Conservation (phyloP, 768 basidiomycete species). For the Leccinum rimulosum region DNA sequence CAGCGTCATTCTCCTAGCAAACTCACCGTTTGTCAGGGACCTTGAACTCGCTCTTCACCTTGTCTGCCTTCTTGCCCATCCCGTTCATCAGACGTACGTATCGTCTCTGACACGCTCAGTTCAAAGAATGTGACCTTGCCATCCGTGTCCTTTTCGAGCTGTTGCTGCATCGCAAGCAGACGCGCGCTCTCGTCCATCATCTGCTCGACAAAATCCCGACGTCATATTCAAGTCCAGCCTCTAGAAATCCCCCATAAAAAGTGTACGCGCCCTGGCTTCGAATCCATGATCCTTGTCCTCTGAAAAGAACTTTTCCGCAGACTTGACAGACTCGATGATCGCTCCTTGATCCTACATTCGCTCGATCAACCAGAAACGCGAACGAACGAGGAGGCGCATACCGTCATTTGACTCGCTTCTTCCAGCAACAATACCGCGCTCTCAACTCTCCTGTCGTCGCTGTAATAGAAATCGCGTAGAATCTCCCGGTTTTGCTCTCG, state of each 20-base stretch:
- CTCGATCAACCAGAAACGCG: slow-evolving; percentile 1
- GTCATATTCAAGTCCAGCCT: neutral
- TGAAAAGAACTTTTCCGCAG: slow-evolving; percentile 89
- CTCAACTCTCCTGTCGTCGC: slow-evolving; percentile 92
- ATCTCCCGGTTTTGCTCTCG: slow-evolving; percentile 88
- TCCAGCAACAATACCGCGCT: slow-evolving; percentile 87
- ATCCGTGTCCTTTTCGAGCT: slow-evolving; percentile 82
- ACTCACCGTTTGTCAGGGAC: slow-evolving; percentile 90
- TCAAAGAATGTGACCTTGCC: slow-evolving; percentile 81
- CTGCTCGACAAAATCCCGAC: slow-evolving; percentile 38
- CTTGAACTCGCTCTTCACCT: slow-evolving; percentile 84
- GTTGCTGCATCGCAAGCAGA: slow-evolving; percentile 78
- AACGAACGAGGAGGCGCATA: slow-evolving; percentile 31
- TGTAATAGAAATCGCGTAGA: slow-evolving; percentile 95
- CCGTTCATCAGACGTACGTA: slow-evolving; percentile 69
- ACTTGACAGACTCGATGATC: slow-evolving; percentile 67
- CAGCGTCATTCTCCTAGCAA: neutral
- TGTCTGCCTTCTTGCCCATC: slow-evolving; percentile 86
- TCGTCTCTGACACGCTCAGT: slow-evolving; percentile 82
- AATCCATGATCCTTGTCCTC: slow-evolving; percentile 92
- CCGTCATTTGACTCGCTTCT: slow-evolving; percentile 69
- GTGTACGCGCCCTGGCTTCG: slow-evolving; percentile 73
- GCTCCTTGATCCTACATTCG: slow-evolving; percentile 65
- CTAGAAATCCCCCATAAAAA: too few relatives aligned
- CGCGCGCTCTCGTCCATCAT: slow-evolving; percentile 87